These are phyloP conservation scores for Leccinum olivaceopallidum DNA, from an alignment of 768 basidiomycete species.

Conservation along the genomic window DNA sequence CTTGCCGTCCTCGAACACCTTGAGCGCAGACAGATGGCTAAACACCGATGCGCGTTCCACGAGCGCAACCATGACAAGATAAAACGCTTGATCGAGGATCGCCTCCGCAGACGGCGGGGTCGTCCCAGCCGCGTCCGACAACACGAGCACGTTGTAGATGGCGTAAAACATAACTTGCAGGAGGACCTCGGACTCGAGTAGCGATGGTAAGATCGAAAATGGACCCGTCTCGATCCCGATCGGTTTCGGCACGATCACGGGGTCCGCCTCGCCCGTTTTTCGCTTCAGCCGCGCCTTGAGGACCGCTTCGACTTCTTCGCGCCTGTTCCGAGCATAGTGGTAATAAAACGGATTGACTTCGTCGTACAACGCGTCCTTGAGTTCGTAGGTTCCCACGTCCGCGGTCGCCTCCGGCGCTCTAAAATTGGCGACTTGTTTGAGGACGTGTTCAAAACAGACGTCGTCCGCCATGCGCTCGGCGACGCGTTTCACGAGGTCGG, in stretches of 20 bases:
- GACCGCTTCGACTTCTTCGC: slow-evolving; percentile 86
- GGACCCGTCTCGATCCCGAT: slow-evolving; percentile 67
- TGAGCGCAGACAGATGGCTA: slow-evolving; percentile 53
- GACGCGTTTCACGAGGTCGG: slow-evolving; percentile 88
- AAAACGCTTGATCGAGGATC: slow-evolving; percentile 85
- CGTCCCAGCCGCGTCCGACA: slow-evolving; percentile 58
- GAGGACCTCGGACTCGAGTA: slow-evolving; percentile 70
- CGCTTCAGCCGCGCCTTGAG: slow-evolving; percentile 68
- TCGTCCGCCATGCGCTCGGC: slow-evolving; percentile 89
- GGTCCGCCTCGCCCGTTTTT: slow-evolving; percentile 57
- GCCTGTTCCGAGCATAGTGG: slow-evolving; percentile 91
- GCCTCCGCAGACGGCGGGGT: slow-evolving; percentile 82
- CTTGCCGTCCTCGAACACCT: slow-evolving; percentile 57
- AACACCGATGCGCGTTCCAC: slow-evolving; percentile 70
- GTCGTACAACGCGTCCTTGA: slow-evolving; percentile 78
- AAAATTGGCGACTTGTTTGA: slow-evolving; percentile 80
- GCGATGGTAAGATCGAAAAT: slow-evolving; percentile 61
- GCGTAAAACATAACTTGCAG: slow-evolving; percentile 84
- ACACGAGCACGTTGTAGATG: slow-evolving; percentile 68
- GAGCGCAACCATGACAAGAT: slow-evolving; percentile 83
- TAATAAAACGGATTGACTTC: slow-evolving; percentile 96
- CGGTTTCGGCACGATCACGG: slow-evolving; percentile 74
- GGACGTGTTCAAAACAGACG: slow-evolving; percentile 73
- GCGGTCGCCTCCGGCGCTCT: slow-evolving; percentile 73
- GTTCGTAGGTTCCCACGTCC: slow-evolving; percentile 85